Evolutionary conservation across 805 yeast species (phyloP).

Genomic region (Blastobotrys peoriensis): DNA sequence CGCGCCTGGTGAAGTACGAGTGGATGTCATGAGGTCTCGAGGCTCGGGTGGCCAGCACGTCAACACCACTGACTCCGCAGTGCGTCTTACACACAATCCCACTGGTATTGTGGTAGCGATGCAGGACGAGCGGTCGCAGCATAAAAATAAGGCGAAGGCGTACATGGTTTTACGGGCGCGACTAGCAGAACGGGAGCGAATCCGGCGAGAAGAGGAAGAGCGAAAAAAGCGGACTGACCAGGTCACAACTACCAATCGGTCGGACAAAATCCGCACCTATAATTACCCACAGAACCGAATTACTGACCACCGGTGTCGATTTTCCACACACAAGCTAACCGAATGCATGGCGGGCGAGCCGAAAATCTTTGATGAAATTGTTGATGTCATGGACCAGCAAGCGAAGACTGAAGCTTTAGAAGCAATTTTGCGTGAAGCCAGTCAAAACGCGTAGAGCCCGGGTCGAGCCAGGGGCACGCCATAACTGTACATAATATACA

Average conservation of each 20-base stretch:
- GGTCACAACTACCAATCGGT: conserved; percentile 81
- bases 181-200: conserved; percentile 72
- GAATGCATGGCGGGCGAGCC: conserved; percentile 55
- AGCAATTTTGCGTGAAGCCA: too few relatives aligned
- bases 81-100: conserved; percentile 84
- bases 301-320: conserved; percentile 90
- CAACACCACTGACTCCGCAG: conserved; percentile 95
- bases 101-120: conserved; percentile 83
- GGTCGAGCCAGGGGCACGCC: too few relatives aligned
- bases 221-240: conserved; percentile 67
- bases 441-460: too few relatives aligned
- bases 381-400: conserved; percentile 44
- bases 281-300: conserved; percentile 88
- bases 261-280: conserved; percentile 91
- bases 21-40: conserved; percentile 95
- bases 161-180: conserved; percentile 74
- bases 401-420: conserved; percentile 43
- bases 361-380: conserved; percentile 44
- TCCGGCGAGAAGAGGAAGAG: conserved; percentile 58
- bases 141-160: conserved; percentile 89
- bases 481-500: too few relatives aligned
- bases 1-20: conserved; percentile 79
- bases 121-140: conserved; percentile 95
- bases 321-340: conserved; percentile 66
- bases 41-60: conserved; percentile 99